These are phyloP conservation scores for Aspergillus sp. DNA, from an alignment of 2,329 filamentous ascomycete genomes.

Conservation along the genomic window DNA sequence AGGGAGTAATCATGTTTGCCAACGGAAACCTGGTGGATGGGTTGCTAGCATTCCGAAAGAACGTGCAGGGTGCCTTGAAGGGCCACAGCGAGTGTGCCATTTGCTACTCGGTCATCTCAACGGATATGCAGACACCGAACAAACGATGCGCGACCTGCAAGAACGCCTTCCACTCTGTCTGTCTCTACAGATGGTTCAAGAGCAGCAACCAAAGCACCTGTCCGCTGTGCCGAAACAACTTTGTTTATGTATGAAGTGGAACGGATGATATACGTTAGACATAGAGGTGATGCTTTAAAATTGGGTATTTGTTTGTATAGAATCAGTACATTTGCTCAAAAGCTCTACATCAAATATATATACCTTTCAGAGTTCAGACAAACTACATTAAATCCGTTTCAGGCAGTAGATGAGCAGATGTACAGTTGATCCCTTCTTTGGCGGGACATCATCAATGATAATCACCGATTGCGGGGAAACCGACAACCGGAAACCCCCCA, in stretches of 20 bases:
- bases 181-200: conserved; percentile 96
- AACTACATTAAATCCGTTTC: too few species aligned
- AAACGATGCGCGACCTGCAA: conserved; percentile 90
- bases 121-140: conserved; percentile 83
- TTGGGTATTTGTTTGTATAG: too few species aligned
- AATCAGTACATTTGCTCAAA: too few species aligned
- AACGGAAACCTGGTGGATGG: conserved; percentile 87
- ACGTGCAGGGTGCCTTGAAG: conserved; percentile 82
- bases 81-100: conserved; percentile 95
- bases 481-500: not conserved
- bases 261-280: conserved; percentile 13
- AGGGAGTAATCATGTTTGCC: conserved; percentile 89
- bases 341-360: too few species aligned
- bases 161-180: conserved; percentile 85
- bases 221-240: conserved; percentile 86
- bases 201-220: conserved; percentile 88
- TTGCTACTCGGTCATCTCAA: conserved; percentile 90
- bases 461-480: conserved; percentile 1
- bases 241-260: conserved; percentile 51
- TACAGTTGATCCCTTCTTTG: too few species aligned
- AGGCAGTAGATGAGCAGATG: too few species aligned
- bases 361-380: too few species aligned
- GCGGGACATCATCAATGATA: too few species aligned
- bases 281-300: not conserved
- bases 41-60: conserved; percentile 76